Conservation (phyloP, 2,329 filamentous ascomycete species). For the Chalara sp. region DNA sequence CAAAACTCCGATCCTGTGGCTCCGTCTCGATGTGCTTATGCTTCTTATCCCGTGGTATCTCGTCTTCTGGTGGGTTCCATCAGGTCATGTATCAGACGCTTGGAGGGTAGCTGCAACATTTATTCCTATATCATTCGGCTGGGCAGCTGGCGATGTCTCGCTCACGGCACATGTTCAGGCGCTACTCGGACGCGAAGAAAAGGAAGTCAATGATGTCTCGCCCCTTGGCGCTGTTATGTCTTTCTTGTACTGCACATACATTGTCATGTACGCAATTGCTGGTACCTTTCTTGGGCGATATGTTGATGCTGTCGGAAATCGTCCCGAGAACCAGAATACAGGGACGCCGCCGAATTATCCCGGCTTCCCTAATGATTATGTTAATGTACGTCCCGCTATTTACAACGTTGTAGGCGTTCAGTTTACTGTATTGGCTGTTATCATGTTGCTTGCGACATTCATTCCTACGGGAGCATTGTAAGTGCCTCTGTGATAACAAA, state of each 20-base stretch:
- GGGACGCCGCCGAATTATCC: background rate
- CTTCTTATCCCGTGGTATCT: conserved; percentile 42
- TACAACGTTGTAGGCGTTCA: background rate
- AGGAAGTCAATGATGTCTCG: conserved; percentile 37
- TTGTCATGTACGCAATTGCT: conserved; percentile 39
- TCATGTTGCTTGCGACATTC: conserved; percentile 33
- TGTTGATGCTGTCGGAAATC: conserved; percentile 36
- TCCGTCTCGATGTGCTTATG: conserved; percentile 39
- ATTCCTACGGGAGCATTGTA: conserved; percentile 36
- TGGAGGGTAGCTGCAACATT: conserved; percentile 40
- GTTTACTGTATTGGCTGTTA: conserved; percentile 28
- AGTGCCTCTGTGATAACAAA: too few relatives aligned
- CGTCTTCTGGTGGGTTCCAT: conserved; percentile 37
- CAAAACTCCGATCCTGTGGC: conserved; percentile 43
- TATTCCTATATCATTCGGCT: conserved; percentile 40
- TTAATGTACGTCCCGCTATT: too few relatives aligned
- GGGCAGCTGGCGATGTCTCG: conserved; percentile 45
- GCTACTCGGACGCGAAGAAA: conserved; percentile 36
- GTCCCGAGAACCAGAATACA: conserved; percentile 35
- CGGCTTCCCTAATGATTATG: too few relatives aligned
- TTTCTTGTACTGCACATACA: conserved; percentile 43
- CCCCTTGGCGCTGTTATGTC: conserved; percentile 44
- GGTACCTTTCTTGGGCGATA: conserved; percentile 34
- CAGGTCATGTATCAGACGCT: conserved; percentile 34
- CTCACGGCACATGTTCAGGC: conserved; percentile 45